These are phyloP conservation scores for Spiraea crenata DNA, from an alignment of 331 rosid genomes.

Conservation along the genomic window DNA sequence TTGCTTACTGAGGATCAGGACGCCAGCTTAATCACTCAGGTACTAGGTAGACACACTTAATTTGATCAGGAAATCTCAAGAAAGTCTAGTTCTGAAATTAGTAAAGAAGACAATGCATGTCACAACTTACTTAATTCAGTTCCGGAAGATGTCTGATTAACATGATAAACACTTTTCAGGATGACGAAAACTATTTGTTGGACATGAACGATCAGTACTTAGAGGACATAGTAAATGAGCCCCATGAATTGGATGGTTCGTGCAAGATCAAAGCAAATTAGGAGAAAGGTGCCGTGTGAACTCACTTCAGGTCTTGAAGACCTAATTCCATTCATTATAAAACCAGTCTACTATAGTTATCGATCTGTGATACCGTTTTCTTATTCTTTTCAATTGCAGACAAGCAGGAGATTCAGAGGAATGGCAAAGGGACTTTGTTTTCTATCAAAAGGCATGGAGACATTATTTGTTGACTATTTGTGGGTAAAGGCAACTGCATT, in stretches of 20 bases:
- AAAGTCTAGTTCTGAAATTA: not conserved
- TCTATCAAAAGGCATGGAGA: too few relatives aligned
- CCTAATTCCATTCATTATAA: not conserved
- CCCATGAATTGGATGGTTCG: not conserved
- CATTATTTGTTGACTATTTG: not conserved
- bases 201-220: slow-evolving; percentile 1
- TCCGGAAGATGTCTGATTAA: not conserved
- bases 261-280: not conserved
- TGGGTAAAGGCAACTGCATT: not conserved
- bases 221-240: not conserved
- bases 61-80: not conserved
- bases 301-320: not conserved
- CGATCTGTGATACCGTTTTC: not conserved
- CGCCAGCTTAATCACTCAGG: not conserved
- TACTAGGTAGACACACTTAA: not conserved
- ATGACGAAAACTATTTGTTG: not conserved
- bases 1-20: not conserved
- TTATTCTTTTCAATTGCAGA: not conserved
- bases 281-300: not conserved
- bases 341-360: not conserved
- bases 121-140: too few relatives aligned
- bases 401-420: not conserved
- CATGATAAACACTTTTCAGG: not conserved
- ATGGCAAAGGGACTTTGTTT: too few relatives aligned
- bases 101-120: too few relatives aligned